phyloP scores from a whole-genome alignment of 768 basidiomycete species.

The Cystobasidium onofrii region DNA sequence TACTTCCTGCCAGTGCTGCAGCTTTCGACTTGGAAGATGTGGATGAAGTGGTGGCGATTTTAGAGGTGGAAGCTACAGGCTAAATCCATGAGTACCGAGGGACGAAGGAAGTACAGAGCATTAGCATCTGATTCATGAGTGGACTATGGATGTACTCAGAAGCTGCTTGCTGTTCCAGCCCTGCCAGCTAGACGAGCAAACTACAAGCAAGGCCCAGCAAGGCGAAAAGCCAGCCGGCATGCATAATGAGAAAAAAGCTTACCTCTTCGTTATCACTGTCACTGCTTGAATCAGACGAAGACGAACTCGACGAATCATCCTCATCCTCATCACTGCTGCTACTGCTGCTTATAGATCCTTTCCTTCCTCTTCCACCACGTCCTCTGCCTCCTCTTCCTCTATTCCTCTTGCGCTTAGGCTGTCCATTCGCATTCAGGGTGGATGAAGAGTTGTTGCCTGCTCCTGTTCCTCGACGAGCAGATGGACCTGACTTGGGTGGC shows the following conservation, averaged over 20 bases:
- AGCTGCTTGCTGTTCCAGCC: not conserved
- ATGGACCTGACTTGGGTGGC: not conserved
- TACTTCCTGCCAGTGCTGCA: slow-evolving; percentile 9
- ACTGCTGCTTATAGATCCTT: no score
- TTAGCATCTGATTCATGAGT: not conserved
- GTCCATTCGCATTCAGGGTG: not conserved
- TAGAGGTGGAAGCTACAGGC: slow-evolving; percentile 2
- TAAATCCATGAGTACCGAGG: not conserved
- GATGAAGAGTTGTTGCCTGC: not conserved
- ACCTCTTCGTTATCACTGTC: not conserved
- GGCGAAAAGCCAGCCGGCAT: not conserved
- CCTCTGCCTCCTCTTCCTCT: not conserved
- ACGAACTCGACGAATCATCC: no score
- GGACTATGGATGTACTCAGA: not conserved
- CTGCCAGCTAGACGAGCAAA: no score
- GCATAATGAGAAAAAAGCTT: not conserved
- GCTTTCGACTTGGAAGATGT: slow-evolving; percentile 2
- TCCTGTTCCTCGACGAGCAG: not conserved
- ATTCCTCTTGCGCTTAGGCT: slow-evolving; percentile 5
- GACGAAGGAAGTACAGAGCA: not conserved
- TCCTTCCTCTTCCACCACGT: not conserved
- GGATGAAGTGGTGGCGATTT: not conserved
- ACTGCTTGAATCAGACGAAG: slow-evolving; percentile 2
- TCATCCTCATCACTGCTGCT: slow-evolving; percentile 1
- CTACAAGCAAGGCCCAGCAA: not conserved